phyloP scores from a whole-genome alignment of 139 green algal species.

The Diplosphaera chodatii region DNA sequence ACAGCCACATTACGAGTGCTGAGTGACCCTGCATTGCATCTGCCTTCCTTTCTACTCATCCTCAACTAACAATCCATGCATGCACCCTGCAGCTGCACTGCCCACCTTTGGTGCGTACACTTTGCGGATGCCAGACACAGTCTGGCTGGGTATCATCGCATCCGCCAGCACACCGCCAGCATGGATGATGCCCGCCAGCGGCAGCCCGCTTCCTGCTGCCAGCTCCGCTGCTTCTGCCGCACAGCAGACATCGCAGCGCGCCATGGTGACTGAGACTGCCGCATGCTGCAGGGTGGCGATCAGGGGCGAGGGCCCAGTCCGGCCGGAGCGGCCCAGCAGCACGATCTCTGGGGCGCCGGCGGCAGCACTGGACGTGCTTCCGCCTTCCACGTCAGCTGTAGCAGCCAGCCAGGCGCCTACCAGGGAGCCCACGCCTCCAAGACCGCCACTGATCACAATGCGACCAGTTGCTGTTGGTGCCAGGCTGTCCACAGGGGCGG shows the following conservation, averaged over 20 bases:
- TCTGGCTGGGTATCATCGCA: constrained; percentile 41
- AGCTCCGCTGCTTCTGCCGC: constrained; percentile 13
- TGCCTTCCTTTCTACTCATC: no score
- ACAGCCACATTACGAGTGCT: no score
- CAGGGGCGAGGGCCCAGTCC: not conserved
- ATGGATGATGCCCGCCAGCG: constrained; percentile 42
- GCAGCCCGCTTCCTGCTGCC: not conserved
- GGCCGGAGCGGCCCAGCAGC: not conserved
- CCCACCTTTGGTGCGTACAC: constrained; percentile 26
- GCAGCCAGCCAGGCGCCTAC: constrained; percentile 3
- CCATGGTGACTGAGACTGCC: constrained; percentile 15
- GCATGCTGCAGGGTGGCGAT: not conserved
- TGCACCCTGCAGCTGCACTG: no score
- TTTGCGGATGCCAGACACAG: not conserved
- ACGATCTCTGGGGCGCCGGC: not conserved
- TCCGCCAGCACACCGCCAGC: constrained; percentile 57
- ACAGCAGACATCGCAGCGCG: constrained; percentile 17
- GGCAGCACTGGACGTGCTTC: not conserved
- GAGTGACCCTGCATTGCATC: no score
- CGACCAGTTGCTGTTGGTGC: no score
- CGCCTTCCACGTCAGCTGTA: not conserved
- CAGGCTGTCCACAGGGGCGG: not conserved
- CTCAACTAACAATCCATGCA: no score
- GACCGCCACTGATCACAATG: not conserved
- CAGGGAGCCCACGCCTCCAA: constrained; percentile 8